Evolutionary conservation across 1,284 basidiomycete species (phyloP).

Genomic region (Peniophora sp.): DNA sequence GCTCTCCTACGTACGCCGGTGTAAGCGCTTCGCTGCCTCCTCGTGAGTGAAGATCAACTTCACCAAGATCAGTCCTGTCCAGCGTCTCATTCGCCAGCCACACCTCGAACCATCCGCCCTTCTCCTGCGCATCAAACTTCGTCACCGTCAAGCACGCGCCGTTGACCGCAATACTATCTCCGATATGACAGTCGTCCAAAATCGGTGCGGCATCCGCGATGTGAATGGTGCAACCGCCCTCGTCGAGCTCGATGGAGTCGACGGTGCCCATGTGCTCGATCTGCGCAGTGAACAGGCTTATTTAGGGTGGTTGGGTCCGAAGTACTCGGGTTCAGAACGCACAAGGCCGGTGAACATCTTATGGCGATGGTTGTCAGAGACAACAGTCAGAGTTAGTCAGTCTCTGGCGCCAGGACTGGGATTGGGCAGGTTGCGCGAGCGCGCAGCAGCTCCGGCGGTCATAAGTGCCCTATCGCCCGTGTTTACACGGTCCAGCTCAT

Average conservation of each 20-base stretch:
- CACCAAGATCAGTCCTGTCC: conserved; percentile 85
- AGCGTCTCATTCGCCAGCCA: conserved; percentile 96
- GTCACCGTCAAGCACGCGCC: conserved; percentile 88
- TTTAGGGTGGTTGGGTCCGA: neutral
- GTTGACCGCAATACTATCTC: conserved; percentile 89
- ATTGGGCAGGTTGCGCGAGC: no score
- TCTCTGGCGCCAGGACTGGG: neutral
- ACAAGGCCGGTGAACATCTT: conserved; percentile 68
- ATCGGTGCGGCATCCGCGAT: conserved; percentile 71
- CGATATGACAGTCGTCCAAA: conserved; percentile 86
- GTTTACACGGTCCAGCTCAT: no score
- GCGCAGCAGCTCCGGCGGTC: no score
- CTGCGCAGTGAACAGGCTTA: conserved; percentile 24
- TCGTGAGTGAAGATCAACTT: conserved; percentile 14
- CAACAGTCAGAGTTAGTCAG: neutral
- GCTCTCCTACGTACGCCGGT: conserved; percentile 52
- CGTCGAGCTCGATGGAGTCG: conserved; percentile 50
- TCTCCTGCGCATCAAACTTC: conserved; percentile 55
- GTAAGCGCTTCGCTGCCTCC: neutral
- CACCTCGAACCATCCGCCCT: conserved; percentile 82
- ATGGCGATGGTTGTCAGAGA: neutral
- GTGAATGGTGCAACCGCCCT: conserved; percentile 78
- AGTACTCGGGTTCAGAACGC: no score
- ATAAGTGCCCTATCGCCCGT: no score
- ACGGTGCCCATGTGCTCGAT: conserved; percentile 81